Percentiles rank a stretch among this genome's conserved stretches.
Conservation (phyloP, 2,329 filamentous ascomycete genomes). For the Sporothrix luriei region DNA sequence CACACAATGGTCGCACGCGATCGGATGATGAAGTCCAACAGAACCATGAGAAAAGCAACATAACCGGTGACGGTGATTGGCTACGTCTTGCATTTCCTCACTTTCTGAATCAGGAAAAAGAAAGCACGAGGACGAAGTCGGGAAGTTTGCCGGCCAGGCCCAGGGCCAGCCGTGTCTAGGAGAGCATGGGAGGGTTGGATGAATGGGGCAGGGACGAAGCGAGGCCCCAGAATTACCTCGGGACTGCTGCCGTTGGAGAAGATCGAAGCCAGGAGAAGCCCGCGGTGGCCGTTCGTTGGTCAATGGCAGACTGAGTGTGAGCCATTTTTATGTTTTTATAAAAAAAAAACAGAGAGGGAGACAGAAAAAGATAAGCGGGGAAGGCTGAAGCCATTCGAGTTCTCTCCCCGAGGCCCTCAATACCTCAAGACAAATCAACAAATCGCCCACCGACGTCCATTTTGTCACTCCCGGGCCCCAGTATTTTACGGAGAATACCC, state of each 20-base stretch:
- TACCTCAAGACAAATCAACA: no score
- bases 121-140: slow-evolving; percentile 6
- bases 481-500: slow-evolving; percentile 21
- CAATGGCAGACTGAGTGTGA: slow-evolving; percentile 2
- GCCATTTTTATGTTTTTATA: no score
- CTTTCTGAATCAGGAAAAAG: slow-evolving; percentile 4
- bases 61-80: background rate
- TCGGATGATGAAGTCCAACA: background rate
- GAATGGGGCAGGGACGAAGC: background rate
- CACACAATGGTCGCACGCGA: background rate
- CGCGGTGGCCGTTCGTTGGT: slow-evolving; percentile 15
- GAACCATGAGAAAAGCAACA: background rate
- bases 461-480: background rate
- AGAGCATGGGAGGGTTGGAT: background rate
- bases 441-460: background rate
- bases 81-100: background rate
- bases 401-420: background rate
- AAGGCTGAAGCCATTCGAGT: background rate
- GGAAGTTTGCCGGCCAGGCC: background rate
- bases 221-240: background rate
- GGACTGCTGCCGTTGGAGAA: background rate
- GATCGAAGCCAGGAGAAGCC: slow-evolving; percentile 17
- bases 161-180: background rate
- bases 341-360: no score
- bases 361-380: background rate